A percentile compares a stretch with the other conserved stretches of the same genome.
phyloP scores from a whole-genome alignment of 164 flowering plant genomes.

The Platanus orientalis region DNA sequence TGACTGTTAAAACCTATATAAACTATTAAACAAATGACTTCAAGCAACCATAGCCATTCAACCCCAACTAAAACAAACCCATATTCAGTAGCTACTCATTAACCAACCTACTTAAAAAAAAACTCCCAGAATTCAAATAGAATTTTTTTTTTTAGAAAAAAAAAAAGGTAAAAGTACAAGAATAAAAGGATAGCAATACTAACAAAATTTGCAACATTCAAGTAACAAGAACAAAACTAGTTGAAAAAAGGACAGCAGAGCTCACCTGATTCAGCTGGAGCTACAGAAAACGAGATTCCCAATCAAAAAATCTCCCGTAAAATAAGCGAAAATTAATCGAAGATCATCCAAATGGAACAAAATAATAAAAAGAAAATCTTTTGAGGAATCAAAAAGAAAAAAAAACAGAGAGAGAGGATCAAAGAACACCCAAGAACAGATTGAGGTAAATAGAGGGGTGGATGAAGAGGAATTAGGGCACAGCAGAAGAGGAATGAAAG shows the following conservation, averaged over 20 bases:
- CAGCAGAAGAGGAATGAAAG: constrained; percentile 8
- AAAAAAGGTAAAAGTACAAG: neutral
- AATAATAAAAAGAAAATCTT: constrained; percentile 19
- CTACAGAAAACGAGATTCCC: neutral
- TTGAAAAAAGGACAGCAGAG: neutral
- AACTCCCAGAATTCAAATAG: neutral
- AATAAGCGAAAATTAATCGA: neutral
- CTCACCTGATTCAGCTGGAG: constrained; percentile 10
- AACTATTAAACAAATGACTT: constrained; percentile 2
- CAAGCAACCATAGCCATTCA: constrained; percentile 16
- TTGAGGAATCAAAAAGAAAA: constrained; percentile 12
- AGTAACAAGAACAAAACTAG: neutral
- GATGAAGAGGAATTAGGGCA: constrained; percentile 15
- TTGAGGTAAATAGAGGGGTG: constrained; percentile 8
- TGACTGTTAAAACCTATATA: neutral
- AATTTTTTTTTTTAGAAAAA: too few relatives aligned
- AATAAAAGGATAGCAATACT: neutral
- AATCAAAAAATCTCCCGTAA: neutral
- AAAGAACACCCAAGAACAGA: constrained; percentile 6
- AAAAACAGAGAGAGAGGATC: neutral
- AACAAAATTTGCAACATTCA: neutral
- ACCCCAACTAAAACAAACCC: neutral
- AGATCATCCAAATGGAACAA: neutral
- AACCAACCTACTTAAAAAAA: neutral
- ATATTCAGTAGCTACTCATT: neutral